phyloP scores from a whole-genome alignment of 2,329 filamentous ascomycete genomes.

The Mariannaea sp. region DNA sequence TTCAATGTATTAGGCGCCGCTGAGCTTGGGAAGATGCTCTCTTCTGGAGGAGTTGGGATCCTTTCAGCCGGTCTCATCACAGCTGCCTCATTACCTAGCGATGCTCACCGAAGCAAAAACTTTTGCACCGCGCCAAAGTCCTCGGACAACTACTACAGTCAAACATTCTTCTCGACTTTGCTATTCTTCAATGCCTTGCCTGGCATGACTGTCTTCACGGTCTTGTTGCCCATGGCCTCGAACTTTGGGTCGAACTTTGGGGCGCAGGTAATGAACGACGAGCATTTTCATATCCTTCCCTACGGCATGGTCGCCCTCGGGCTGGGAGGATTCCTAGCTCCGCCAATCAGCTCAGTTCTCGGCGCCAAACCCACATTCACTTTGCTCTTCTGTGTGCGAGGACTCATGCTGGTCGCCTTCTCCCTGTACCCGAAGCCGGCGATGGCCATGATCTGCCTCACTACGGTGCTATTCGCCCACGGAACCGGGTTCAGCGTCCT shows the following conservation, averaged over 20 bases:
- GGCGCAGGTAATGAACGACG: too few species aligned
- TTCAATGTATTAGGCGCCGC: background rate
- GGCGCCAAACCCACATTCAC: background rate
- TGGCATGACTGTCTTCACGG: constrained; percentile 7
- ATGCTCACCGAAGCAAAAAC: background rate
- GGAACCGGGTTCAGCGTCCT: constrained; percentile 14
- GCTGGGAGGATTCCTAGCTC: constrained; percentile 7
- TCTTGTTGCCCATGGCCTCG: constrained; percentile 1
- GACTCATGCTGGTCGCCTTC: background rate
- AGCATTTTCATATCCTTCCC: background rate
- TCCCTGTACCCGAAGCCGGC: background rate
- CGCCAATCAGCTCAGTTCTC: background rate
- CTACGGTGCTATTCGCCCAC: background rate
- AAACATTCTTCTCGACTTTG: background rate
- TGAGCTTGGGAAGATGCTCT: background rate
- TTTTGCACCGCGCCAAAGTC: background rate
- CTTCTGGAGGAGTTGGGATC: background rate
- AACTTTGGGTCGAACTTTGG: background rate
- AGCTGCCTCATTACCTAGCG: background rate
- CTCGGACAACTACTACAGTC: too few species aligned
- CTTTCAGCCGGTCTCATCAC: background rate
- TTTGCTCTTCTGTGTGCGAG: background rate
- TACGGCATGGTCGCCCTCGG: constrained; percentile 4
- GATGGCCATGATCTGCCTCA: background rate
- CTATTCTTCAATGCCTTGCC: constrained; percentile 17